Evolutionary conservation across 192 early-diverging fungal species (phyloP), one percentile per base, ranked within the genome.

Genomic region (Chytriomyces sp.): DNA sequence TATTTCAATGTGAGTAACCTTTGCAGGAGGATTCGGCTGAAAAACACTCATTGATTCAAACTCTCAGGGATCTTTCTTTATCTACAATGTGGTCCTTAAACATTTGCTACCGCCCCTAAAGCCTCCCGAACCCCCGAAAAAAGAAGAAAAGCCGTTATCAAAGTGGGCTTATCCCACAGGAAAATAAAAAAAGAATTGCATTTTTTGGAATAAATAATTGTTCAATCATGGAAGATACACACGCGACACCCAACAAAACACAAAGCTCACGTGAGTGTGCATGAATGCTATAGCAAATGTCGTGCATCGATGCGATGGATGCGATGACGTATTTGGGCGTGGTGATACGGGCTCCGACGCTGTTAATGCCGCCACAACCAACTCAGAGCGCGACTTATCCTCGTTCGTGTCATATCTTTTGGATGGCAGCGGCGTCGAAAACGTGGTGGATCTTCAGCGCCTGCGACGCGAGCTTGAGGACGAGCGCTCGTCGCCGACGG

Each of bases 361-460:
- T n/a, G n/a, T n/a, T n/a, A n/a, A n/a, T n/a, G n/a, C n/a, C n/a
- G n/a, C n/a, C n/a, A 22, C 44, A 22, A n/a, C 44, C 44, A n/a
- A n/a, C 44, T 14, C 56, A 62, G 60, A 62, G 32, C 68, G 58
- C 57, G 75, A 80, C 12, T 60, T 69, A 14, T 66, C 67, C 36
- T 73, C 73, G 4, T 81, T 72, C 70, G 80, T 81, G 36, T 55
- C 58, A 7, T 82, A 79, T 55, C 55, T 82, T 5, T 64, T 82
- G 14, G 74, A 82, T 37, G 81, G 81, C 14, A 77, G 75, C 6
- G 81, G 81, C 38, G 81, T 57, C 3, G 81, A 82, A 54, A 60
- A 78, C 17, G 60, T 73, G 1, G 77, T 82, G 14, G 77, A 82
- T 59, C 74, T 77, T 37, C 63, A 67, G 3, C 75, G 65, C 3